Base-by-base conservation (phyloP, 2,329 filamentous ascomycete genomes). In the Diplodia mutila region DNA sequence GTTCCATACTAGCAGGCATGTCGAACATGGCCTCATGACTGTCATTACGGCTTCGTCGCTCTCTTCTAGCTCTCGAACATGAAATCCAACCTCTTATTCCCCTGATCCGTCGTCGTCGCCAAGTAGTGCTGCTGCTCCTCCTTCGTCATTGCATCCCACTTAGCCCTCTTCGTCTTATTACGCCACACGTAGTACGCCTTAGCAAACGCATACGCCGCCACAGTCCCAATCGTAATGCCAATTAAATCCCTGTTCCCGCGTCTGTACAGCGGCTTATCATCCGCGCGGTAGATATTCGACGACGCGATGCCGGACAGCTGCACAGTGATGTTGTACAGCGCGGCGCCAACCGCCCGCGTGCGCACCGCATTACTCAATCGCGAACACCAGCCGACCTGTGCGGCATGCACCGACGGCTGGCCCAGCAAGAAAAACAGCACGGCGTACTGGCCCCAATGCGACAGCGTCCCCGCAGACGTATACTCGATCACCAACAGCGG, bases 191-290 rank as follows among this genome's bases (percentile, higher is more conserved):
- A 67, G 61, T 54, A 68, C 70, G 76, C 78, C 69, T 89, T 88
- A 14, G 84, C 78, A 70, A 72, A 75, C 2, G 85, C 73, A 70
- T 89, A 89, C 70, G 85, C 88, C 0, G 80, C 64, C 73, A 87
- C 87, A 1, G 84, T 81, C 0, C 78, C 74, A 5, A 85, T 71
- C 32, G 81, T 82, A 63, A 89, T 81, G 0, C 74, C 82, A 57
- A 90, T 80, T 1, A 89, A 74, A 0, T 83, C 80, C 51, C 79
- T 81, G 68, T 89, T 88, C 0, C 87, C 87, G 0, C 80, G 78
- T 1, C 80, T 77, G 68, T 89, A 88, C 5, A 79, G 52, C 46
- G 77, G 77, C 69, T 79, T 79, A 37, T 89, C 87, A 42, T 85
- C 78, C 1, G 85, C 79, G 1, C 82, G 77, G 72, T 88, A 88